These are phyloP conservation scores for Melaleuca alternifolia DNA, from an alignment of 345 rosid species.

Conservation along the genomic window DNA sequence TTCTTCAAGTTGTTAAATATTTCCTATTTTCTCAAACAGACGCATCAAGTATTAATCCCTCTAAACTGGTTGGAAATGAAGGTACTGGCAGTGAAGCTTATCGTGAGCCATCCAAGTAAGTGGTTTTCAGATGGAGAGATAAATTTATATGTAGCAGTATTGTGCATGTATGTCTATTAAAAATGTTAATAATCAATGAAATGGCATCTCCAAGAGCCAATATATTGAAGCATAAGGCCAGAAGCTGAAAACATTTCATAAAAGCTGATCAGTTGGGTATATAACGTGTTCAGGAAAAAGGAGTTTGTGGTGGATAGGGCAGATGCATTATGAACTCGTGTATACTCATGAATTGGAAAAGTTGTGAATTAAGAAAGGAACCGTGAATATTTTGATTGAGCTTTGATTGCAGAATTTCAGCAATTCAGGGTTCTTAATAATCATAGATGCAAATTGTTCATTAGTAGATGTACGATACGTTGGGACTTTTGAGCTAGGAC, in stretches of 20 bases:
- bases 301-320: background rate
- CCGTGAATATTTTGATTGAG: background rate
- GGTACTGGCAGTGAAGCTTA: background rate
- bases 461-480: background rate
- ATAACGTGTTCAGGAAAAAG: background rate
- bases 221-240: background rate
- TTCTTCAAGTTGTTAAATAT: background rate
- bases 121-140: background rate
- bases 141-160: background rate
- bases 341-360: background rate
- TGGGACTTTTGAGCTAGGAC: background rate
- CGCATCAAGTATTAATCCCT: background rate
- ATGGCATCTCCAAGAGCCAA: background rate
- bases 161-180: background rate
- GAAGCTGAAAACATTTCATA: background rate
- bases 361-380: background rate
- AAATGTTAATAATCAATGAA: background rate
- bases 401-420: background rate
- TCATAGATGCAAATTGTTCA: background rate
- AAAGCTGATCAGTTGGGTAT: background rate
- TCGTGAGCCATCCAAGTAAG: conserved; percentile 18
- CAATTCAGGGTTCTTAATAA: background rate
- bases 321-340: background rate
- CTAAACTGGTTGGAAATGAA: conserved; percentile 4
- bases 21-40: background rate